Conservation (phyloP, 371 early-diverging fungal genomes). For the Mortierella sp. region DNA sequence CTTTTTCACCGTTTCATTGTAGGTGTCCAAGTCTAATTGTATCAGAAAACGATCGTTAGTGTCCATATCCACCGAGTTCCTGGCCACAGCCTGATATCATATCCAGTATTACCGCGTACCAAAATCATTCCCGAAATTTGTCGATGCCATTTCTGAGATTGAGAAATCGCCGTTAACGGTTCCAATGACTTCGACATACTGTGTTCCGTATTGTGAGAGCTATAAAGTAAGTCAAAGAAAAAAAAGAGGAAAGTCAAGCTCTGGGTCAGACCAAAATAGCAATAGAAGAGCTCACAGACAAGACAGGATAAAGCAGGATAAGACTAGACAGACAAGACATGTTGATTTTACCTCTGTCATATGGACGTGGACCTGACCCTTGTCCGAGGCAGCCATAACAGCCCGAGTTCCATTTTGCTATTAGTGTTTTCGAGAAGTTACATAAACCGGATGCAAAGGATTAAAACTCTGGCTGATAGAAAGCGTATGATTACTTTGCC, state of each 20-base stretch:
- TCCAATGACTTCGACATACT: constrained; percentile 45
- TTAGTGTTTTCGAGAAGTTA: too few relatives aligned
- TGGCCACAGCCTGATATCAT: neutral
- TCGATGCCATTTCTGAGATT: constrained; percentile 26
- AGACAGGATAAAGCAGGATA: neutral
- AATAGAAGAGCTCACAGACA: too few relatives aligned
- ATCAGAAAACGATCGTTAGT: neutral
- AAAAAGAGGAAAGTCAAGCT: too few relatives aligned
- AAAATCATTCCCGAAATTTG: constrained; percentile 43
- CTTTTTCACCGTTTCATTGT: constrained; percentile 27
- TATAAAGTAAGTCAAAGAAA: too few relatives aligned
- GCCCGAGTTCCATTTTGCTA: constrained; percentile 37
- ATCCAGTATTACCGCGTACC: constrained; percentile 15
- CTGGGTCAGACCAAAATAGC: too few relatives aligned
- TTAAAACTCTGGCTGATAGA: too few relatives aligned
- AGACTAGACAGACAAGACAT: neutral
- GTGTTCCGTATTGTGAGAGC: constrained; percentile 36
- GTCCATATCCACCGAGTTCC: neutral
- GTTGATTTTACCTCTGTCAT: constrained; percentile 24
- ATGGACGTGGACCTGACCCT: constrained; percentile 34
- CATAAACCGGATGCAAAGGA: too few relatives aligned
- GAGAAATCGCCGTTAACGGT: constrained; percentile 24
- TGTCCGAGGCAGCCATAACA: constrained; percentile 30
- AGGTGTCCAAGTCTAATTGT: constrained; percentile 37
- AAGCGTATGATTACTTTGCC: too few relatives aligned